phyloP scores from a whole-genome alignment of 2,329 filamentous ascomycete genomes.

The Fusarium setosum region DNA sequence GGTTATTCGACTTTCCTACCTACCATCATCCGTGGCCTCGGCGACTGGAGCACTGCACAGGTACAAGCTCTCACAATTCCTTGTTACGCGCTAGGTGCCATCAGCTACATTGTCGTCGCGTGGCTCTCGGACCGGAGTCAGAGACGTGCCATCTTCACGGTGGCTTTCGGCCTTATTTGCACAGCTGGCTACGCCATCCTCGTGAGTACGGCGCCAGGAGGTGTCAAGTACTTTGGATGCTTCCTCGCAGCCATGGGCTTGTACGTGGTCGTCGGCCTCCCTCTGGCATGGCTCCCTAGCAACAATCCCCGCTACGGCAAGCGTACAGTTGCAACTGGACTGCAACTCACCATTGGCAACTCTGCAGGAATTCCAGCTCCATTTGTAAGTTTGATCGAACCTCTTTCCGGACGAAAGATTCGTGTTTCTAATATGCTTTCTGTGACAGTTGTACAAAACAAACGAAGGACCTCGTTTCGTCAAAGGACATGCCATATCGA shows the following conservation, averaged over 20 bases:
- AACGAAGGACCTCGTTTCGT: constrained; percentile 57
- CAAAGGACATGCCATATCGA: constrained; percentile 61
- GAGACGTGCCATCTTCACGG: constrained; percentile 64
- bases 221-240: constrained; percentile 71
- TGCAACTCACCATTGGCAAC: constrained; percentile 74
- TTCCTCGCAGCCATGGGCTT: constrained; percentile 72
- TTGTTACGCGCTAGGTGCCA: constrained; percentile 71
- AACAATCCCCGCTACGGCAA: constrained; percentile 75
- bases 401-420: fast-evolving
- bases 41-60: constrained; percentile 51
- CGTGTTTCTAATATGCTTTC: neutral
- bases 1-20: constrained; percentile 72
- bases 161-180: constrained; percentile 63
- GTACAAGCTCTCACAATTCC: constrained; percentile 77
- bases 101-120: constrained; percentile 68
- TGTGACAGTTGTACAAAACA: constrained; percentile 42
- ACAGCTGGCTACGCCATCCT: constrained; percentile 68
- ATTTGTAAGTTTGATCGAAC: constrained; percentile 50
- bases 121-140: constrained; percentile 69
- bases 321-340: constrained; percentile 68
- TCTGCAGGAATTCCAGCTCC: constrained; percentile 71
- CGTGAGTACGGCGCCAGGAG: constrained; percentile 62
- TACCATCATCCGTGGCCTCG: constrained; percentile 72
- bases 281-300: constrained; percentile 57
- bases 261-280: constrained; percentile 58